These are phyloP conservation scores for Neurospora africana DNA, from an alignment of 495 filamentous ascomycete species.

Conservation along the genomic window DNA sequence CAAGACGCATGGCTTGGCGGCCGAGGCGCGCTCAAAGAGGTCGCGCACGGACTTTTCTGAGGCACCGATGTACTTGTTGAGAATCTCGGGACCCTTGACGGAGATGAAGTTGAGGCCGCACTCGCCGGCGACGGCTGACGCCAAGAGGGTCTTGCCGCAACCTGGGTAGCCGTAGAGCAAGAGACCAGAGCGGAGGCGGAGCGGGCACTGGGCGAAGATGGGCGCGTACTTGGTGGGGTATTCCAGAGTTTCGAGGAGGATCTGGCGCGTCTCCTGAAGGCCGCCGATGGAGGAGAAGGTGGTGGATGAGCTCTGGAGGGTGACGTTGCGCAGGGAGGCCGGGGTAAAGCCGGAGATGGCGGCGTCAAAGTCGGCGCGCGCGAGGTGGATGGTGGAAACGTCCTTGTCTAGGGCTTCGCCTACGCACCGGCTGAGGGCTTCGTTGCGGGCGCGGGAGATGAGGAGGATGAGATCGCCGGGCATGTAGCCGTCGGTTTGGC, in stretches of 20 bases:
- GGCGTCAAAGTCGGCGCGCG: constrained; percentile 61
- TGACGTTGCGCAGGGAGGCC: constrained; percentile 85
- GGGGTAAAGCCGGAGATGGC: constrained; percentile 90
- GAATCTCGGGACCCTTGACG: constrained; percentile 93
- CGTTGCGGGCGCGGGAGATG: constrained; percentile 77
- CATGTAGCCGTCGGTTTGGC: constrained; percentile 94
- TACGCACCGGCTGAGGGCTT: constrained; percentile 74
- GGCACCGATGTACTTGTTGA: constrained; percentile 98
- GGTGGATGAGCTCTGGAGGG: constrained; percentile 69
- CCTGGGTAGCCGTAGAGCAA: constrained; percentile 92
- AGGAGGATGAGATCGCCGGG: constrained; percentile 84
- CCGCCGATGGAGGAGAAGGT: constrained; percentile 89
- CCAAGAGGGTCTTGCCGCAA: constrained; percentile 90
- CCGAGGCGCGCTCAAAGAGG: constrained; percentile 82
- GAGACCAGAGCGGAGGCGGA: constrained; percentile 83
- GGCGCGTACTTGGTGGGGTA: constrained; percentile 97
- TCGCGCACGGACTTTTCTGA: constrained; percentile 91
- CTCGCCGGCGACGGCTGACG: constrained; percentile 87
- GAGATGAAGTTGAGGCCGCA: constrained; percentile 96
- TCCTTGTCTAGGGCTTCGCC: constrained; percentile 23
- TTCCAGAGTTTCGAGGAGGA: constrained; percentile 84
- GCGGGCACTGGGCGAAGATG: constrained; percentile 89
- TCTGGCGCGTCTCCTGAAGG: constrained; percentile 70
- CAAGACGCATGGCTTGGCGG: constrained; percentile 80
- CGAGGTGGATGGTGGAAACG: constrained; percentile 44